phyloP scores from a whole-genome alignment of 2,329 filamentous ascomycete species.

The Cladosporium sp. region DNA sequence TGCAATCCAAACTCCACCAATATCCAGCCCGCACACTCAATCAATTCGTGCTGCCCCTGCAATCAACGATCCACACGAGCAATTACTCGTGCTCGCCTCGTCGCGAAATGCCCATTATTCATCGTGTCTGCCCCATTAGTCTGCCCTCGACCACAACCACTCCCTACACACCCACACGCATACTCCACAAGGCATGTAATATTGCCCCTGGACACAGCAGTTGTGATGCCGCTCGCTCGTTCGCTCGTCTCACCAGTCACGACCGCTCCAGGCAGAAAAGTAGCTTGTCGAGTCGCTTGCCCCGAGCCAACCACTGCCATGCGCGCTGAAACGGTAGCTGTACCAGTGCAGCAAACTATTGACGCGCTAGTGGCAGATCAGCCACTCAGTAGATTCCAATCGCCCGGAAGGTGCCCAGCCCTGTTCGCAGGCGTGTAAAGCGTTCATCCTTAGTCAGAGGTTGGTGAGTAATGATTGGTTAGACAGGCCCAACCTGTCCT shows the following conservation, averaged over 20 bases:
- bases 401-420: slow-evolving; percentile 20
- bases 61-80: slow-evolving; percentile 17
- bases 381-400: slow-evolving; percentile 20
- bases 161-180: background rate
- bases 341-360: slow-evolving; percentile 19
- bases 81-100: slow-evolving; percentile 9
- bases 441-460: background rate
- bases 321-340: slow-evolving; percentile 20
- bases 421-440: slow-evolving; percentile 7
- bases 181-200: background rate
- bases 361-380: slow-evolving; percentile 21
- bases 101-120: background rate
- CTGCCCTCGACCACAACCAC: background rate
- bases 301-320: slow-evolving; percentile 18
- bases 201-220: slow-evolving; percentile 15
- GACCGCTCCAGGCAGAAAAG: background rate
- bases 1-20: slow-evolving; percentile 10
- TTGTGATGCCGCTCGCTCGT: slow-evolving; percentile 4
- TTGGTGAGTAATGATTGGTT: background rate
- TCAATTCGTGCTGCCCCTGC: slow-evolving; percentile 16
- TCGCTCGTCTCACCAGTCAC: slow-evolving; percentile 17
- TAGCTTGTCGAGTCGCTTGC: slow-evolving; percentile 13
- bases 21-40: slow-evolving; percentile 19
- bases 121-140: no score
- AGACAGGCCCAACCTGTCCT: background rate